phyloP scores from a whole-genome alignment of 257 asterid species.

The Ballota nigra region DNA sequence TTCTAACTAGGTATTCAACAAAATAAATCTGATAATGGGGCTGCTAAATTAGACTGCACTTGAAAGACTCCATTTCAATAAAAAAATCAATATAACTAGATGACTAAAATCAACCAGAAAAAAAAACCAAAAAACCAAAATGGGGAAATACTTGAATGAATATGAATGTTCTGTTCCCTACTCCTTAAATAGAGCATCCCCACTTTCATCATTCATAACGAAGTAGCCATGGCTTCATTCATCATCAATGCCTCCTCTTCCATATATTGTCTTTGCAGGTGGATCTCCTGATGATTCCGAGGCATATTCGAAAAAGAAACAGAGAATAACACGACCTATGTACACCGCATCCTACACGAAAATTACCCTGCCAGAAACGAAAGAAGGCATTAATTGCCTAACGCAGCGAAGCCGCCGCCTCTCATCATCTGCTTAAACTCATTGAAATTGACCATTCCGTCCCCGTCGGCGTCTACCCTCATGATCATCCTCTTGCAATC shows the following conservation, averaged over 20 bases:
- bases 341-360: conserved; percentile 24
- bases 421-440: conserved; percentile 79
- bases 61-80: conserved; percentile 13
- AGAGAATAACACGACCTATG: conserved; percentile 11
- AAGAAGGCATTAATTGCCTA: conserved; percentile 24
- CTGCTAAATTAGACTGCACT: conserved; percentile 12
- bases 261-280: background rate
- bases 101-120: conserved; percentile 17
- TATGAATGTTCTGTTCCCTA: conserved; percentile 21
- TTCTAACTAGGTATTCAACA: background rate
- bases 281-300: background rate
- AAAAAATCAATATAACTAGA: conserved; percentile 12
- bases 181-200: conserved; percentile 14
- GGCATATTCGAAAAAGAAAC: background rate
- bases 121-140: conserved; percentile 5
- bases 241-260: background rate
- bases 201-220: conserved; percentile 7
- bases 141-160: conserved; percentile 14
- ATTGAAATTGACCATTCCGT: conserved; percentile 50
- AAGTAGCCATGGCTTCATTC: conserved; percentile 9
- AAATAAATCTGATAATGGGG: background rate
- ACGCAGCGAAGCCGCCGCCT: conserved; percentile 53
- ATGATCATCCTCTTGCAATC: conserved; percentile 63
- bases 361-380: background rate
- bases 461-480: conserved; percentile 61